Conservation (phyloP, 345 rosid genomes). For the Ceriops tagal region DNA sequence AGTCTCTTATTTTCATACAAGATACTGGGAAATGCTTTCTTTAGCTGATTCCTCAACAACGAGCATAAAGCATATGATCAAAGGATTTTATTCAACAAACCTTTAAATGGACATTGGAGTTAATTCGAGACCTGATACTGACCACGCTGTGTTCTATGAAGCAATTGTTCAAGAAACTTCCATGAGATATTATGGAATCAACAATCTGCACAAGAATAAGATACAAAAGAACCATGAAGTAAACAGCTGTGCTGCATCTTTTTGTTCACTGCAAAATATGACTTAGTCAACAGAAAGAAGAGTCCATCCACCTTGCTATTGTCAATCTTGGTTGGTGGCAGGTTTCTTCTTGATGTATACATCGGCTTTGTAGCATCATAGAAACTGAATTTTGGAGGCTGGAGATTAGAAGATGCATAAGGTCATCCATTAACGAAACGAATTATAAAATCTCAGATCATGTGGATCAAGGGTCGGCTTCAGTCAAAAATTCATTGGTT, state of each 20-base stretch:
- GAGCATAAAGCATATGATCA: not conserved
- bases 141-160: slow-evolving; percentile 80
- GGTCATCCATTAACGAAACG: not conserved
- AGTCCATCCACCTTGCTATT: slow-evolving; percentile 54
- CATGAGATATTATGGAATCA: slow-evolving; percentile 87
- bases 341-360: slow-evolving; percentile 89
- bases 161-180: slow-evolving; percentile 72
- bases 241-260: too few species aligned
- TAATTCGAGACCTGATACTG: slow-evolving; percentile 86
- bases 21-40: too few species aligned
- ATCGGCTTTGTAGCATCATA: slow-evolving; percentile 86
- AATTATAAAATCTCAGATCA: too few species aligned
- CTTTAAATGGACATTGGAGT: slow-evolving; percentile 71
- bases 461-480: too few species aligned
- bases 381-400: slow-evolving; percentile 93
- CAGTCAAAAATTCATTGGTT: too few species aligned
- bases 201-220: slow-evolving; percentile 46
- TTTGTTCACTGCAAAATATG: too few species aligned
- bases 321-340: slow-evolving; percentile 81
- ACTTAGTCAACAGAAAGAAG: too few species aligned
- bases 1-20: too few species aligned
- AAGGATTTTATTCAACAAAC: slow-evolving; percentile 29
- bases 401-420: slow-evolving; percentile 25
- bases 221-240: too few species aligned
- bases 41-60: too few species aligned